A percentile compares a stretch with the other conserved stretches of the same genome.
Conservation (phyloP, 176 grass and related monocot species). For the Areca catechu region DNA sequence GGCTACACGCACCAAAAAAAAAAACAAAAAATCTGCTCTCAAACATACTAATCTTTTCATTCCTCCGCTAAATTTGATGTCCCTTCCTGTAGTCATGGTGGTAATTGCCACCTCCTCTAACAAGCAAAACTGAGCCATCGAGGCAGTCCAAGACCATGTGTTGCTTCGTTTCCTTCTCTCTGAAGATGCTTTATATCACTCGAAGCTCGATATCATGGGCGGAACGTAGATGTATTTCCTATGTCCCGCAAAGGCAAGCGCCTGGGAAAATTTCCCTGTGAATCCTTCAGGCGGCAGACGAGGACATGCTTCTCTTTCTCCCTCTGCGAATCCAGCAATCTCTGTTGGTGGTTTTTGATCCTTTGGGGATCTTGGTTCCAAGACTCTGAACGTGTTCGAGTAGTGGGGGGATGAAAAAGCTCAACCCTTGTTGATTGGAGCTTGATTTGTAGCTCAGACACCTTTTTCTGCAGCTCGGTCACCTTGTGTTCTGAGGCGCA, state of each 20-base stretch:
- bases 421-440: conserved; percentile 39
- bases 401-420: conserved; percentile 7
- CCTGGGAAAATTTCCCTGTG: conserved; percentile 31
- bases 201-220: background rate
- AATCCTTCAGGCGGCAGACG: conserved; percentile 59
- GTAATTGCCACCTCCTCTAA: too few species aligned
- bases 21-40: too few species aligned
- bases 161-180: too few species aligned
- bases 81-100: too few species aligned
- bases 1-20: too few species aligned
- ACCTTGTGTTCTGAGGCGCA: conserved; percentile 37
- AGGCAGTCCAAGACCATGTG: too few species aligned
- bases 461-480: conserved; percentile 40
- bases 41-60: too few species aligned
- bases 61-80: too few species aligned
- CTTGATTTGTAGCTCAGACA: conserved; percentile 59
- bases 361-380: conserved; percentile 29
- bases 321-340: conserved; percentile 25
- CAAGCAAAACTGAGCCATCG: too few species aligned
- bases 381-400: conserved; percentile 33
- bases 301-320: conserved; percentile 75
- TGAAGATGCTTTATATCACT: too few species aligned
- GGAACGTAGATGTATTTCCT: conserved; percentile 33
- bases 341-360: conserved; percentile 19
- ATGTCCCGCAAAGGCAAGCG: conserved; percentile 63